Evolutionary conservation across 2,329 filamentous ascomycete species (phyloP).

Genomic region (Pseudogymnoascus sp.): DNA sequence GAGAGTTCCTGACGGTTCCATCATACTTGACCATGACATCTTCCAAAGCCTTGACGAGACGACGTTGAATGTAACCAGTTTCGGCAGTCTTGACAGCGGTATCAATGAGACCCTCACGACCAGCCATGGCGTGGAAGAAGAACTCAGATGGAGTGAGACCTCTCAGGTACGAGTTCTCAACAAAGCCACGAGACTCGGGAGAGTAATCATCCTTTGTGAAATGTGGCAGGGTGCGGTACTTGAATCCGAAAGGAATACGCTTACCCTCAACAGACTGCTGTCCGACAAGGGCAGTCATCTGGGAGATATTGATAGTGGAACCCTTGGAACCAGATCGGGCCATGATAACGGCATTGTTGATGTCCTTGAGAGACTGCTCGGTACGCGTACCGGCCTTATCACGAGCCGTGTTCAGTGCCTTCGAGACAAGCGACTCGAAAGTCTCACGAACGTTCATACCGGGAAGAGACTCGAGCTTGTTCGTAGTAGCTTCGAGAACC

Average conservation of each 20-base stretch:
- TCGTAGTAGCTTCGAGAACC: slow-evolving; percentile 72
- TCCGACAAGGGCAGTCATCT: slow-evolving; percentile 97
- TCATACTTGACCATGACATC: slow-evolving; percentile 98
- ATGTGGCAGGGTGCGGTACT: slow-evolving; percentile 92
- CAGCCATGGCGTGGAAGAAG: slow-evolving; percentile 99
- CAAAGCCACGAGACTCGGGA: slow-evolving; percentile 91
- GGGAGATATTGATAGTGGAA: slow-evolving; percentile 98
- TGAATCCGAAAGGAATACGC: slow-evolving; percentile 98
- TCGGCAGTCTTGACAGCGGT: slow-evolving; percentile 99
- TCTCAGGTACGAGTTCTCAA: slow-evolving; percentile 97
- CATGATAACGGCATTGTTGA: slow-evolving; percentile 97
- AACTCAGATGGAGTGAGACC: slow-evolving; percentile 93
- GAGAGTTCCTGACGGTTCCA: slow-evolving; percentile 91
- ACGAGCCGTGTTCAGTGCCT: slow-evolving; percentile 89
- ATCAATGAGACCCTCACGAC: slow-evolving; percentile 98
- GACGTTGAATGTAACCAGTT: slow-evolving; percentile 97
- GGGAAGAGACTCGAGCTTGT: slow-evolving; percentile 83
- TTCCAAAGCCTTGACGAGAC: slow-evolving; percentile 95
- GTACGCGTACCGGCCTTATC: slow-evolving; percentile 92
- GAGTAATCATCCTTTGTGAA: slow-evolving; percentile 99
- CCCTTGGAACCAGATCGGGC: slow-evolving; percentile 95
- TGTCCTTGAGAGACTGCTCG: slow-evolving; percentile 85
- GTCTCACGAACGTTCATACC: slow-evolving; percentile 99
- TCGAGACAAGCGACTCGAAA: slow-evolving; percentile 95
- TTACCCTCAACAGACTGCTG: slow-evolving; percentile 98